These are phyloP conservation scores for Tylopilus sp. DNA, from an alignment of 768 basidiomycete genomes.

Conservation along the genomic window DNA sequence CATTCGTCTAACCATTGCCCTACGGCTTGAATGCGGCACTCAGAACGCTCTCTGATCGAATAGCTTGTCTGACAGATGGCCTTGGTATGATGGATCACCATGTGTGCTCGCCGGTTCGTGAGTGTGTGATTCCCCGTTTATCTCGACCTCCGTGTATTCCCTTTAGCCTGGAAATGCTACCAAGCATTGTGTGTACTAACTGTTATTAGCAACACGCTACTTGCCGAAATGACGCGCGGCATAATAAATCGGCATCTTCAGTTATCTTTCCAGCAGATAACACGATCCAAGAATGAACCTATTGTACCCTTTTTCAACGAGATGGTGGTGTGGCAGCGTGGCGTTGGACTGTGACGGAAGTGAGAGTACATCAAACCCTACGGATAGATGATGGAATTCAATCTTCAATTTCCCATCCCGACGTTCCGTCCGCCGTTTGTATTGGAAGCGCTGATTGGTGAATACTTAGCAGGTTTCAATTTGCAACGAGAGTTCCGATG, in stretches of 20 bases:
- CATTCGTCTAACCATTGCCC: conserved; percentile 5
- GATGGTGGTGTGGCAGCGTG: background rate
- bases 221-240: background rate
- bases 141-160: conserved; percentile 3
- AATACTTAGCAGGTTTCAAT: background rate
- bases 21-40: background rate
- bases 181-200: background rate
- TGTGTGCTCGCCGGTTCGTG: background rate
- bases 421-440: background rate
- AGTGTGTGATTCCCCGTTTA: background rate
- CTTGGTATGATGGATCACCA: background rate
- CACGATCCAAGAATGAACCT: background rate
- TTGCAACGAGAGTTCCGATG: background rate
- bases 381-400: background rate
- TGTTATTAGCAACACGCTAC: background rate
- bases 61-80: background rate
- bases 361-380: background rate
- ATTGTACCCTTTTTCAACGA: background rate
- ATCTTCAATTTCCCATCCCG: background rate
- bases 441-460: background rate
- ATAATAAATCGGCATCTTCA: background rate
- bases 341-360: background rate
- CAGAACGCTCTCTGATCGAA: background rate
- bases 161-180: conserved; percentile 5
- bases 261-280: background rate